Base-by-base conservation (phyloP, 176 grass and related monocot genomes). In the Bolboschoenus planiculmis region DNA sequence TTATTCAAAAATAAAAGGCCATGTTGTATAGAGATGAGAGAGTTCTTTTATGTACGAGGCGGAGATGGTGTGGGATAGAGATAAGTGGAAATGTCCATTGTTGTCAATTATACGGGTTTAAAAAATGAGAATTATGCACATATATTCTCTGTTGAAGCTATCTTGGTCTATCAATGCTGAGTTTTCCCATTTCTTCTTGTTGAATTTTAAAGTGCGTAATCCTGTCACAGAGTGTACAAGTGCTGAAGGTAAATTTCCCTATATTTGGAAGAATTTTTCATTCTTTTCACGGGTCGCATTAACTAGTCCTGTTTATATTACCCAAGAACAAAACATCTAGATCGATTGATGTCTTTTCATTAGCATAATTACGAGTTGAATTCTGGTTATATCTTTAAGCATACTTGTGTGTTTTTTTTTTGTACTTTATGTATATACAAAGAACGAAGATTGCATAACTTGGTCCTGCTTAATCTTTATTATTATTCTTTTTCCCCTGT, bases 71-170 rank as follows among this genome's bases (percentile, higher is more conserved):
- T 40, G 42, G 53, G 62, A 81, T 78, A 66, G 43, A 81, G 61
- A 67, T 59, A 53, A 64, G 74, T 57, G 57, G 40, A 79, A 74
- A 74, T 74, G 30, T 37, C 56, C 51, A 59, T 81, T 81, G 55
- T 81, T 59, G 78, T 44, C 36, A 40, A 55, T 81, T 81, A 81
- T 81, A 81, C 78, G 1, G 78, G 56, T 81, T 78, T 33, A 26
- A 85, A n/a, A 57, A 47, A 56, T 64, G 68, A 85, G 55, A 78
- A 40, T 85, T 56, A 14, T 85, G 43, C 37, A 85, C 56, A 70
- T 79, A 62, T 31, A 64, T 78, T n/a, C 23, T 82, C 31, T 40
- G 34, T 73, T 74, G 33, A 81, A 43, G 44, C 18, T 77, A 33
- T 26, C 23, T 81, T 21, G 0, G 2, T 60, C 24, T 59, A 42